A percentile compares a stretch with the other conserved stretches of the same genome.
phyloP scores from a whole-genome alignment of 2,329 filamentous ascomycete species.

The Beauveria caledonica region DNA sequence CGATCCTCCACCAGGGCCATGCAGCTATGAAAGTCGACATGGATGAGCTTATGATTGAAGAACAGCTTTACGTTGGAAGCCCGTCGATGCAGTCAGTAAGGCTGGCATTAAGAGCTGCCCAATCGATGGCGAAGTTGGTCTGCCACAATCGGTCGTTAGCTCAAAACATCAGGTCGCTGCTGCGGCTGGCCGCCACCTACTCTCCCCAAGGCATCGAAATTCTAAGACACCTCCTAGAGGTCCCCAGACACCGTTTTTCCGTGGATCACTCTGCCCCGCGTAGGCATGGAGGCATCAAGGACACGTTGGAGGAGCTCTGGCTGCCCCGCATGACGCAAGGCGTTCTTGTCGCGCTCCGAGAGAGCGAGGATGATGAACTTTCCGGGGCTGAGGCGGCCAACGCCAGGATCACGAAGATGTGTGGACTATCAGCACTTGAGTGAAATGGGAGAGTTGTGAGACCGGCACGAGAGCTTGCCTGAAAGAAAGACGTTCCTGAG shows the following conservation, averaged over 20 bases:
- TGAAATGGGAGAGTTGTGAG: too few species aligned
- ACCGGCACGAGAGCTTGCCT: too few species aligned
- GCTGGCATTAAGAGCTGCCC: slow-evolving; percentile 70
- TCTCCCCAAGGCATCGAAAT: slow-evolving; percentile 81
- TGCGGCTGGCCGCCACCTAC: slow-evolving; percentile 37
- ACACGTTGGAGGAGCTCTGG: slow-evolving; percentile 64
- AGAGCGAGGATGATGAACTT: slow-evolving; percentile 95
- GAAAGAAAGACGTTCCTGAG: too few species aligned
- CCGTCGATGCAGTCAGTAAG: slow-evolving; percentile 76
- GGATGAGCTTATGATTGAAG: slow-evolving; percentile 89
- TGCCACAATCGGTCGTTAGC: slow-evolving; percentile 24
- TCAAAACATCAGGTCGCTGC: neutral
- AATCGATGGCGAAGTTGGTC: slow-evolving; percentile 80
- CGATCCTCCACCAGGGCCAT: slow-evolving; percentile 78
- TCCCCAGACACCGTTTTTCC: slow-evolving; percentile 54
- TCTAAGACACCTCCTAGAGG: slow-evolving; percentile 73
- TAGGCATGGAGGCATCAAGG: slow-evolving; percentile 69
- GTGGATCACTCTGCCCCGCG: slow-evolving; percentile 96
- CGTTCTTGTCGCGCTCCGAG: slow-evolving; percentile 87
- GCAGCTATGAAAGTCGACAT: slow-evolving; percentile 70
- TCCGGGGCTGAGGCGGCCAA: slow-evolving; percentile 83
- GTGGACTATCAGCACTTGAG: too few species aligned
- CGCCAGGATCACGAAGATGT: slow-evolving; percentile 82
- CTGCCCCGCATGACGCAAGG: slow-evolving; percentile 63
- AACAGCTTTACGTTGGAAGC: slow-evolving; percentile 81